phyloP scores from a whole-genome alignment of 129 eudicot species.

The Tagetes erecta region DNA sequence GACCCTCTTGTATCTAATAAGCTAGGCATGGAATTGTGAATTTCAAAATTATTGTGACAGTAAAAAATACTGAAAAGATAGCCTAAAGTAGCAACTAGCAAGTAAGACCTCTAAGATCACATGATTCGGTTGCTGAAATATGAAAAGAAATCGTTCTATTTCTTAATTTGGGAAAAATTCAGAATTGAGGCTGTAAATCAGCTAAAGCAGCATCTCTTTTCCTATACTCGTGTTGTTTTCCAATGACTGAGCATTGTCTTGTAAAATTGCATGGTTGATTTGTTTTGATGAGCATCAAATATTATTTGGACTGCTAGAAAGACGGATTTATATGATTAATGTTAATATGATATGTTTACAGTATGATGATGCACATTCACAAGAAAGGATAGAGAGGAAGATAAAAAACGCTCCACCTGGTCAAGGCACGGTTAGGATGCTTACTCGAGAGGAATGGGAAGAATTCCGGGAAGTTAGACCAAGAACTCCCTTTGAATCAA shows the following conservation, averaged over 20 bases:
- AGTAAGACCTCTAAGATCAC: not conserved
- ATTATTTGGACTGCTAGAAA: not conserved
- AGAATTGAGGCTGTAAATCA: not conserved
- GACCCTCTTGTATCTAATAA: constrained; percentile 10
- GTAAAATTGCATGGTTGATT: not conserved
- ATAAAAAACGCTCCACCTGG: constrained; percentile 84
- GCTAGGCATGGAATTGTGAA: not conserved
- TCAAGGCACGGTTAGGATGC: constrained; percentile 94
- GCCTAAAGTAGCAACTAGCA: not conserved
- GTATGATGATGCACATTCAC: constrained; percentile 83
- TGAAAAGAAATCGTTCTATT: not conserved
- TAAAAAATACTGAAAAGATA: not conserved
- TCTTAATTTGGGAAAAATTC: not conserved
- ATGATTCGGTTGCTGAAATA: not conserved
- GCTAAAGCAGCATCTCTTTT: constrained; percentile 8
- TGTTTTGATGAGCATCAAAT: not conserved
- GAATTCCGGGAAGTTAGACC: constrained; percentile 80
- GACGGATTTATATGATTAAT: not conserved
- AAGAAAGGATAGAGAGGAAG: constrained; percentile 80
- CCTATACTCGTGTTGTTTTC: not conserved
- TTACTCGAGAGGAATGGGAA: constrained; percentile 91
- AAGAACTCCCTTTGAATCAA: constrained; percentile 95
- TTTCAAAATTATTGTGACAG: not conserved
- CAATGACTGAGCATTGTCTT: not conserved
- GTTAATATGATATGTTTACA: constrained; percentile 27